These are phyloP conservation scores for Leucogyrophana mollusca DNA, from an alignment of 768 basidiomycete genomes.

Conservation along the genomic window DNA sequence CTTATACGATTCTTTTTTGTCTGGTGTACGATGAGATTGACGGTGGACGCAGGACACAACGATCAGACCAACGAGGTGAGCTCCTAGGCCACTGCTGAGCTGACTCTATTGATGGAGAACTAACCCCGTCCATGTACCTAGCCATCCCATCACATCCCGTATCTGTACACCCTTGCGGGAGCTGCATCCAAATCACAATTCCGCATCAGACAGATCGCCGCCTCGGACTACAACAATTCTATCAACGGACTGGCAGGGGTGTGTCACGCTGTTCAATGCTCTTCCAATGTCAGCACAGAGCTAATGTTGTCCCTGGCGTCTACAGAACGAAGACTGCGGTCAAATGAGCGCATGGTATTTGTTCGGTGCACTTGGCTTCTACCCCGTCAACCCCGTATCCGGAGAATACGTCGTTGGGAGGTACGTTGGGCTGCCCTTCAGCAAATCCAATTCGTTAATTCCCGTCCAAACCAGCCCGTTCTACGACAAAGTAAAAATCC, in stretches of 20 bases:
- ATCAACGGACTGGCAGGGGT: conserved; percentile 74
- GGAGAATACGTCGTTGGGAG: conserved; percentile 75
- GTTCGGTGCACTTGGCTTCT: conserved; percentile 81
- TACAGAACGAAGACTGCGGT: conserved; percentile 88
- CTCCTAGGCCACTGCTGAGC: background rate
- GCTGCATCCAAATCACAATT: conserved; percentile 71
- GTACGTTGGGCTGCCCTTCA: conserved; percentile 38
- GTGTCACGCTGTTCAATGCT: conserved; percentile 13
- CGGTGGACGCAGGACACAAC: conserved; percentile 69
- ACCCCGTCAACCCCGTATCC: conserved; percentile 80
- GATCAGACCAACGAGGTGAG: conserved; percentile 78
- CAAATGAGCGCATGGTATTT: conserved; percentile 92
- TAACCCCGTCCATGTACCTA: conserved; percentile 19
- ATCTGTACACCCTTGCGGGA: conserved; percentile 72
- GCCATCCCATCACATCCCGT: conserved; percentile 88
- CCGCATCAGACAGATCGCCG: conserved; percentile 66
- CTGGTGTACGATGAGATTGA: too few relatives aligned
- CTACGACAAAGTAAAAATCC: conserved; percentile 52
- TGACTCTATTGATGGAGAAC: background rate
- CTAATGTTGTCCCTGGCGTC: conserved; percentile 1
- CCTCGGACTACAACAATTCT: conserved; percentile 63
- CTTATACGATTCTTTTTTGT: background rate
- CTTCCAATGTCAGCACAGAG: background rate
- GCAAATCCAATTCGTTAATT: background rate
- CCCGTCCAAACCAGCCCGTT: conserved; percentile 36